These are phyloP conservation scores for Xylaria multiplex DNA, from an alignment of 2,329 filamentous ascomycete genomes.

Conservation along the genomic window DNA sequence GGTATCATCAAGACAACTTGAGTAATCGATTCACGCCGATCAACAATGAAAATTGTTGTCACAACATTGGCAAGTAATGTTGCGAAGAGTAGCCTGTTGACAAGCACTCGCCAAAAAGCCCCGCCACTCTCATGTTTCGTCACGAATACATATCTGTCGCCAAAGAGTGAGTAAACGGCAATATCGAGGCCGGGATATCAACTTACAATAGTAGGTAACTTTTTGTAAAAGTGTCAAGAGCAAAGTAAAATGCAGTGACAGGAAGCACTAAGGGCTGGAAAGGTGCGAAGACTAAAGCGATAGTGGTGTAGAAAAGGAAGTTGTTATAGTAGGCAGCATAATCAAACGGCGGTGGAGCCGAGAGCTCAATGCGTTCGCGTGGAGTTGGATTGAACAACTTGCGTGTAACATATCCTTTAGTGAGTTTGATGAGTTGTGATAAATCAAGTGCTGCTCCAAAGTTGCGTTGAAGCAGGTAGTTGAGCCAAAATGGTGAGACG, in stretches of 20 bases:
- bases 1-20: conserved; percentile 75
- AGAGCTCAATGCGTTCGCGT: conserved; percentile 86
- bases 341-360: conserved; percentile 88
- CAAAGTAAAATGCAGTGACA: conserved; percentile 87
- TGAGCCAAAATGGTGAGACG: conserved; percentile 41
- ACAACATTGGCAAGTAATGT: conserved; percentile 39
- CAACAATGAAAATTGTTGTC: conserved; percentile 71
- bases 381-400: conserved; percentile 88
- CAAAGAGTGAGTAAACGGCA: conserved; percentile 3
- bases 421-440: conserved; percentile 82
- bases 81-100: conserved; percentile 69
- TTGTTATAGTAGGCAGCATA: conserved; percentile 97
- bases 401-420: conserved; percentile 80
- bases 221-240: conserved; percentile 84
- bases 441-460: conserved; percentile 90
- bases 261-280: conserved; percentile 87
- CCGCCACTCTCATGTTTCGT: conserved; percentile 96
- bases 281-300: conserved; percentile 82
- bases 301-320: conserved; percentile 90
- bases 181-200: background rate
- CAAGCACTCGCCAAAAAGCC: conserved; percentile 86
- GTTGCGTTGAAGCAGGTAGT: conserved; percentile 76
- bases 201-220: conserved; percentile 81
- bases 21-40: conserved; percentile 64
- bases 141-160: conserved; percentile 77